Conservation (phyloP, 345 rosid genomes). For the Camelina hispida region DNA sequence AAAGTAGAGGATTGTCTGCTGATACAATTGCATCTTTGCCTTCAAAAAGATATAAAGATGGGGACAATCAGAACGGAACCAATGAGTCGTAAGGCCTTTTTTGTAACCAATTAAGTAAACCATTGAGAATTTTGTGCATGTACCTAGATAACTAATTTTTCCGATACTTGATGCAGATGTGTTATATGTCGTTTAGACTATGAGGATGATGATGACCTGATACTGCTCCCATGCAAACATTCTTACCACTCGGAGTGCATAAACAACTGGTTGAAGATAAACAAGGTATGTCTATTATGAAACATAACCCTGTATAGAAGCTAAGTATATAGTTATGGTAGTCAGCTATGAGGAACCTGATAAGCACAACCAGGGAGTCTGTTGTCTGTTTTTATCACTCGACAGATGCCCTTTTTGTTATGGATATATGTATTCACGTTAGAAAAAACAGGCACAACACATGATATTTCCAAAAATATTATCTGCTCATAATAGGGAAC, state of each 20-base stretch:
- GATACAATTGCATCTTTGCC: constrained; percentile 82
- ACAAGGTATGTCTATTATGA: constrained; percentile 54
- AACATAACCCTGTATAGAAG: not conserved
- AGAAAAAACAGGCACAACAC: constrained; percentile 4
- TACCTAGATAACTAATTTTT: constrained; percentile 5
- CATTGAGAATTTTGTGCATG: constrained; percentile 6
- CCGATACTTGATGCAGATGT: constrained; percentile 61
- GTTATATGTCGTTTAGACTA: constrained; percentile 91
- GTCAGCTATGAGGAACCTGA: constrained; percentile 13
- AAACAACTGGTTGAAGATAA: constrained; percentile 93
- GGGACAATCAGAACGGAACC: constrained; percentile 78
- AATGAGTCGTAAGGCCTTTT: constrained; percentile 75
- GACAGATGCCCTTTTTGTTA: not conserved
- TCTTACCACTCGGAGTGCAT: constrained; percentile 94
- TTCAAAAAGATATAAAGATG: constrained; percentile 67
- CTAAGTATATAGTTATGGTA: not conserved
- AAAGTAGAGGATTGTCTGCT: constrained; percentile 91
- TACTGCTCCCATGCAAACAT: constrained; percentile 89
- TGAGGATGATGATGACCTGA: constrained; percentile 83
- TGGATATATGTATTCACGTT: not conserved
- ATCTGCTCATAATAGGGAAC: not conserved
- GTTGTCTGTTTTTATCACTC: not conserved
- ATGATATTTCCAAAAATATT: not conserved
- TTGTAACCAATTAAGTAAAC: constrained; percentile 10
- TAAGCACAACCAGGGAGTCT: not conserved